Conservation (phyloP, 108 stramenopile genomes). For the Skeletonema costatum region DNA sequence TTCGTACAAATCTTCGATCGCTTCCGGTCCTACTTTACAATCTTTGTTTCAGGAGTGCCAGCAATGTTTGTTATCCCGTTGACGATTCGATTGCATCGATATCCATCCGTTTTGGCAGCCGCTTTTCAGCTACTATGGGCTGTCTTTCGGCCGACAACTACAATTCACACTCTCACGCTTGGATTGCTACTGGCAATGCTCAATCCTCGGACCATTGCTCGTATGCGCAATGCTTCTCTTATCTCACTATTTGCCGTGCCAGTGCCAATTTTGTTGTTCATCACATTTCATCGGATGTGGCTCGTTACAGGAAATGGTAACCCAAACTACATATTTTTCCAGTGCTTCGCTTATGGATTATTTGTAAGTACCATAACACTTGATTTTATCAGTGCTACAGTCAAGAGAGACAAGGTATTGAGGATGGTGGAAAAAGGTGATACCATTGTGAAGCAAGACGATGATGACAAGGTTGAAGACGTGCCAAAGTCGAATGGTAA, state of each 20-base stretch:
- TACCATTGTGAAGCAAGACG: conserved; percentile 5
- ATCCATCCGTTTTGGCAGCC: conserved; percentile 68
- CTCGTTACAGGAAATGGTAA: conserved; percentile 76
- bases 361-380: conserved; percentile 55
- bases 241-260: conserved; percentile 57
- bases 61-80: conserved; percentile 64
- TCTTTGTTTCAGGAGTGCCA: conserved; percentile 55
- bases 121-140: conserved; percentile 58
- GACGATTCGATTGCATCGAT: conserved; percentile 57
- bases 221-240: conserved; percentile 57
- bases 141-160: conserved; percentile 63
- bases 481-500: background rate
- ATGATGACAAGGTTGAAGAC: background rate
- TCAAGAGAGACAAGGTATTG: conserved; percentile 54
- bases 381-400: conserved; percentile 48
- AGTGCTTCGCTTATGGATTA: conserved; percentile 78
- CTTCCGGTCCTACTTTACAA: conserved; percentile 67
- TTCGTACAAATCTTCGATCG: conserved; percentile 80
- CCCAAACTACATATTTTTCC: conserved; percentile 86
- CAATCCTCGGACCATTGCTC: conserved; percentile 60
- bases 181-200: conserved; percentile 53
- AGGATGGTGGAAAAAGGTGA: conserved; percentile 38
- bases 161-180: conserved; percentile 65
- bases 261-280: conserved; percentile 66
- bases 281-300: conserved; percentile 81